Evolutionary conservation across 148 eudicot species (phyloP), one percentile per base, ranked within the genome.

Genomic region (Diospyros lotus): DNA sequence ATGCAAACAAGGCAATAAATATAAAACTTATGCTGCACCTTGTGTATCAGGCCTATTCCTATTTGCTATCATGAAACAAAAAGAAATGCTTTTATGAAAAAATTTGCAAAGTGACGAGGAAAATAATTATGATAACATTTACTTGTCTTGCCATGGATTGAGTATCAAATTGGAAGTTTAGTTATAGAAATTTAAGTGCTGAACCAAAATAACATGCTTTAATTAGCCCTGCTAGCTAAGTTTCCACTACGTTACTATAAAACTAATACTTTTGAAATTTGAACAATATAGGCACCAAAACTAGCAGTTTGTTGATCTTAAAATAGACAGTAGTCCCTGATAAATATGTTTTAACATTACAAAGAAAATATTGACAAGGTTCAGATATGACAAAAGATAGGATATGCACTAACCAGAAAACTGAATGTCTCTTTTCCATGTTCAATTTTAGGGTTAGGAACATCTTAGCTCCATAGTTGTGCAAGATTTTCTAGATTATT

Each of bases 1-100:
- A 56, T 63, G 9, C 66, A 0, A 75, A 1, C 42, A 72, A 62
- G 18, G 60, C 44, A 71, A 65, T 68, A 69, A 66, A 18, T 7
- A 51, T 59, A 64, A 64, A 71, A 75, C 14, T 40, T 50, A 11
- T 41, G 65, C 58, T 69, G 66, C 42, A 15, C n/a, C 40, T 10
- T 9, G 13, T 42, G 56, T 4, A 52, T 41, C 73, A 42, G 41
- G 44, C 42, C 38, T 55, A 52, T 55, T 39, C 28, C 66, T 48
- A 68, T 60, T 69, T 67, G 28, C 28, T 18, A 14, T 4, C 45
- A 15, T 18, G 68, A 50, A 68, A 61, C 12, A 59, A 60, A 39
- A 51, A 51, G 15, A 70, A 44, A 10, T 64, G 1, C 2, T 60
- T 72, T 46, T 48, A 4, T 18, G 7, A 72, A 50, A 44, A 39